Evolutionary conservation across 2,329 filamentous ascomycete species (phyloP).

Genomic region (Colletotrichum chrysophilum): DNA sequence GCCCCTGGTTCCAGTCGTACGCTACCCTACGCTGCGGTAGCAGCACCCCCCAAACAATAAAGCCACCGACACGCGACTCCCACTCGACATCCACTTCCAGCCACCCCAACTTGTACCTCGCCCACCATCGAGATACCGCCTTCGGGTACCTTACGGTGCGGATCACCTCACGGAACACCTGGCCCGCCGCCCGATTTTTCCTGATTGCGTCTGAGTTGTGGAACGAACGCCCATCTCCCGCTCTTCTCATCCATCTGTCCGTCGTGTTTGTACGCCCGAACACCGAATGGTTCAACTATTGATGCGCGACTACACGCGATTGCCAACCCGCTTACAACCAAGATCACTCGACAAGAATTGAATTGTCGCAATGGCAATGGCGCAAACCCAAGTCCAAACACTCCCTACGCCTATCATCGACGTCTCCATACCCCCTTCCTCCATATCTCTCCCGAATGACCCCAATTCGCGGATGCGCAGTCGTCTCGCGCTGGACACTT

Average conservation of each 20-base stretch:
- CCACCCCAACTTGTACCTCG: slow-evolving; percentile 7
- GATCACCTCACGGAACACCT: neutral
- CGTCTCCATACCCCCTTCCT: slow-evolving; percentile 27
- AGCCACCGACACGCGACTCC: slow-evolving; percentile 8
- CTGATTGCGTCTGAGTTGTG: neutral
- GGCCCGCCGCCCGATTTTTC: neutral
- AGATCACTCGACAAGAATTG: neutral
- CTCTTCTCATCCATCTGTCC: neutral
- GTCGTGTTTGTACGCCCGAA: neutral
- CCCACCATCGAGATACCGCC: neutral
- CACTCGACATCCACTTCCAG: slow-evolving; percentile 19
- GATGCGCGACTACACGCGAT: slow-evolving; percentile 14
- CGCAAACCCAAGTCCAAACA: slow-evolving; percentile 15
- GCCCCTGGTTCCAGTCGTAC: neutral
- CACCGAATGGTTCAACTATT: slow-evolving; percentile 9
- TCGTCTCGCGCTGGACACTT: slow-evolving; percentile 64
- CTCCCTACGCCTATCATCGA: slow-evolving; percentile 6
- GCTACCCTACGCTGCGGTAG: neutral
- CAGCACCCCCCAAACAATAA: neutral
- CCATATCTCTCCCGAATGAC: slow-evolving; percentile 24
- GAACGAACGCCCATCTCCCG: neutral
- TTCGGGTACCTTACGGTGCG: neutral
- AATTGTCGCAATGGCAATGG: slow-evolving; percentile 7
- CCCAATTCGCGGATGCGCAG: slow-evolving; percentile 34
- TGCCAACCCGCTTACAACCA: neutral